A percentile compares a stretch with the other conserved stretches of the same genome.
These are phyloP conservation scores for Colletotrichum abscissum DNA, from an alignment of 2,329 filamentous ascomycete genomes.

Conservation along the genomic window DNA sequence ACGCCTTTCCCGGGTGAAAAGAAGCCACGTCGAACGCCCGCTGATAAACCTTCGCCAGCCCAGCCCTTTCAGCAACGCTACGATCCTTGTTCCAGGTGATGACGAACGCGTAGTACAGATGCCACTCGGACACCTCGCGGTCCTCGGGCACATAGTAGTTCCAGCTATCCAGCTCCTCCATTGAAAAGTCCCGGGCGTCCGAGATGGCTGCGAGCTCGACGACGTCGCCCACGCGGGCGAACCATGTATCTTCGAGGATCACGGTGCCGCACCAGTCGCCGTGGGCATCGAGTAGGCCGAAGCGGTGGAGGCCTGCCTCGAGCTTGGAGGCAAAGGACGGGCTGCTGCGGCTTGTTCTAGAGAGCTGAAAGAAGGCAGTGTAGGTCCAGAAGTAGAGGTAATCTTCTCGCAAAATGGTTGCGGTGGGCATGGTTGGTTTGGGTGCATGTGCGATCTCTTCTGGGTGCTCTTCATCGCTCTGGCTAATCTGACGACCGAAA, in stretches of 20 bases:
- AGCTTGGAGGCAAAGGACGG: background rate
- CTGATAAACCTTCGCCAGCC: background rate
- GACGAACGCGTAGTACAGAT: background rate
- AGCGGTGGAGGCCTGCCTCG: background rate
- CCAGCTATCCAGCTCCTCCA: background rate
- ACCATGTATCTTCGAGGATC: background rate
- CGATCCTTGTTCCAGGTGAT: background rate
- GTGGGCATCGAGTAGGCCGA: background rate
- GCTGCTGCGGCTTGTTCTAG: background rate
- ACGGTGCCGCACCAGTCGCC: background rate
- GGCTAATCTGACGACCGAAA: background rate
- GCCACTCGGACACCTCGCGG: background rate
- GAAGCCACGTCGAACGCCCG: slow-evolving; percentile 2
- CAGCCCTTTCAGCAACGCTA: background rate
- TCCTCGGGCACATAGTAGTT: background rate
- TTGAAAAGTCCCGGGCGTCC: background rate
- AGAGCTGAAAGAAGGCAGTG: background rate
- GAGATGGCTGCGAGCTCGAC: background rate
- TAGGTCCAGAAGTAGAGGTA: background rate
- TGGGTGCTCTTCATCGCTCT: background rate
- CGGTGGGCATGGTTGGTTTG: background rate
- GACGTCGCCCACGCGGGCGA: background rate
- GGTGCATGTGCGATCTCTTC: background rate
- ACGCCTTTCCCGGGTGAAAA: background rate
- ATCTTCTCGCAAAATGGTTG: background rate